phyloP scores from a whole-genome alignment of 2,329 filamentous ascomycete genomes.

The Apiospora hydei region DNA sequence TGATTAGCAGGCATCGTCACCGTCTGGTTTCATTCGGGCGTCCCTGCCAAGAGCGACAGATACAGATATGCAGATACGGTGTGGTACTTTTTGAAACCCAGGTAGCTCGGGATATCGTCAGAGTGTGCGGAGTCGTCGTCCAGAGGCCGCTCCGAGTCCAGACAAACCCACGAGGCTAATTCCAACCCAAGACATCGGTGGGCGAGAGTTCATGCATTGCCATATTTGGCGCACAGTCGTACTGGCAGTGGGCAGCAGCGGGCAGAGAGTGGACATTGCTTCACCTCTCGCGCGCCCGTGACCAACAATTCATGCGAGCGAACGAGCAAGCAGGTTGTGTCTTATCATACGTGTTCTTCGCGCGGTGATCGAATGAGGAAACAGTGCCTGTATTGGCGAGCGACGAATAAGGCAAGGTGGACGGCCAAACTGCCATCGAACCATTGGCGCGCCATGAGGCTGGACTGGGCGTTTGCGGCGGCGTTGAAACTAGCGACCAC shows the following conservation, averaged over 20 bases:
- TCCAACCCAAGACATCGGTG: conserved; percentile 1
- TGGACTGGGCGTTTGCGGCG: conserved; percentile 1
- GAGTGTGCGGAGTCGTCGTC: neutral
- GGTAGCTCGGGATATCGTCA: conserved; percentile 1
- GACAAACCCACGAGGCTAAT: neutral
- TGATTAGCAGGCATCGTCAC: neutral
- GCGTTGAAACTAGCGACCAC: neutral
- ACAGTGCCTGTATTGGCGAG: no score
- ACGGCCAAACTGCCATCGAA: neutral
- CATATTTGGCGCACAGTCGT: neutral
- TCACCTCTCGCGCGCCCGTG: neutral
- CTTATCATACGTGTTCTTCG: neutral
- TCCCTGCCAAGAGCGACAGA: neutral
- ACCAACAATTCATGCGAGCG: neutral
- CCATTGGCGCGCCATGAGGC: neutral
- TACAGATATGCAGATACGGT: neutral
- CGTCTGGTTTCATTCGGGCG: neutral
- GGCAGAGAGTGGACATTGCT: neutral
- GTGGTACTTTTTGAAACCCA: neutral
- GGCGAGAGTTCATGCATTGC: conserved; percentile 5
- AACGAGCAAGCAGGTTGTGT: neutral
- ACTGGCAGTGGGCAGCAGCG: neutral
- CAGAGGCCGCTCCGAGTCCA: neutral
- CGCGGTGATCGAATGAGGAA: neutral
- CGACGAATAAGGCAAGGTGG: neutral